Conservation (phyloP, 306 rosid species). For the Gastrolobium bilobum region DNA sequence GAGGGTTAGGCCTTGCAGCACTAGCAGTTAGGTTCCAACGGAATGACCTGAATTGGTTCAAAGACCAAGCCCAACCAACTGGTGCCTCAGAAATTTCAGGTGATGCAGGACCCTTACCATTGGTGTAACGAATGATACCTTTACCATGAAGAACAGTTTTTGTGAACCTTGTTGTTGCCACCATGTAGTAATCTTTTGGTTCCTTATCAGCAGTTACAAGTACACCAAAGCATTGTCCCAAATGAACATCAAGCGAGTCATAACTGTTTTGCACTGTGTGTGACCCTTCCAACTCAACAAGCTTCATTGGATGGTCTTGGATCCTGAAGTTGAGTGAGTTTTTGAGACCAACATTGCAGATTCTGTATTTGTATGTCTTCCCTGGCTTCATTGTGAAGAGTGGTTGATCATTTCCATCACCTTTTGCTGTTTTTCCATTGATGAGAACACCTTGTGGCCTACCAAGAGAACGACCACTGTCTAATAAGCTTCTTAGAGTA, state of each 20-base stretch:
- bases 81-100: conserved; percentile 70
- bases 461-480: conserved; percentile 67
- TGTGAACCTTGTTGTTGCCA: conserved; percentile 80
- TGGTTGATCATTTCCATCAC: conserved; percentile 69
- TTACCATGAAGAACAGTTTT: conserved; percentile 56
- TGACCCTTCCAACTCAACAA: conserved; percentile 92
- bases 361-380: conserved; percentile 76
- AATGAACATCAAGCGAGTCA: conserved; percentile 78
- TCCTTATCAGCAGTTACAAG: conserved; percentile 76
- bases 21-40: conserved; percentile 91
- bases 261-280: conserved; percentile 78
- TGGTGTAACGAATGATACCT: conserved; percentile 63
- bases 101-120: conserved; percentile 66
- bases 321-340: conserved; percentile 76
- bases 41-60: conserved; percentile 82
- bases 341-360: conserved; percentile 85
- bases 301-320: conserved; percentile 72
- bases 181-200: conserved; percentile 76
- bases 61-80: conserved; percentile 91
- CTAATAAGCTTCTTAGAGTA: conserved; percentile 56
- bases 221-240: conserved; percentile 73
- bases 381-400: conserved; percentile 80
- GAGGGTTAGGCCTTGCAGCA: conserved; percentile 98
- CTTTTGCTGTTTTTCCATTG: conserved; percentile 72
- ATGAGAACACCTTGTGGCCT: conserved; percentile 74